phyloP scores from a whole-genome alignment of 2,329 filamentous ascomycete species.

The Didymellaceae sp. region DNA sequence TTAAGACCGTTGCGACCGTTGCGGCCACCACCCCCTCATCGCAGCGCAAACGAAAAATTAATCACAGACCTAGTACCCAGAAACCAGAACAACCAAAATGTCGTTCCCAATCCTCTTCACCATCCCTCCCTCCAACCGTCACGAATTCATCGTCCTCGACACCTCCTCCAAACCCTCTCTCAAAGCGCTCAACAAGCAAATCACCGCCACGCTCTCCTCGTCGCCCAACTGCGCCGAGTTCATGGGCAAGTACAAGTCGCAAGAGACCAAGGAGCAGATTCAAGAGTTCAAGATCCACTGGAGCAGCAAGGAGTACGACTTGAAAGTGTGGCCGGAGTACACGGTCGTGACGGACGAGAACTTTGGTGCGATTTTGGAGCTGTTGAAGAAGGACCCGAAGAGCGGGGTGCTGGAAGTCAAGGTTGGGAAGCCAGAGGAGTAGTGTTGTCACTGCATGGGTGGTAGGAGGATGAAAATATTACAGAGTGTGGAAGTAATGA shows the following conservation, averaged over 20 bases:
- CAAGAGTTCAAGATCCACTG: constrained; percentile 43
- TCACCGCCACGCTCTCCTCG: constrained; percentile 29
- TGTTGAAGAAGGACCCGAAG: constrained; percentile 32
- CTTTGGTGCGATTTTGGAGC: constrained; percentile 34
- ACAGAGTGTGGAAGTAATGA: constrained; percentile 1
- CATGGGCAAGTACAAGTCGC: constrained; percentile 36
- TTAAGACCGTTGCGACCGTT: too few species aligned
- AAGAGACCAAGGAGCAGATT: constrained; percentile 33
- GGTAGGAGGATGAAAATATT: background rate
- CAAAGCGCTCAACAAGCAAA: constrained; percentile 42
- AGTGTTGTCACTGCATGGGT: background rate
- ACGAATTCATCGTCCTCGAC: constrained; percentile 43
- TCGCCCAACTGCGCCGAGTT: constrained; percentile 41
- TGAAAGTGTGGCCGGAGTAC: constrained; percentile 44
- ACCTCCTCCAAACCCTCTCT: constrained; percentile 27
- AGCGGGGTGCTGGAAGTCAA: constrained; percentile 45
- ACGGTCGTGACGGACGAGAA: constrained; percentile 45
- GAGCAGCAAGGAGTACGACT: constrained; percentile 35
- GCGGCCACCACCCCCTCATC: background rate
- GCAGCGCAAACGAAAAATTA: background rate
- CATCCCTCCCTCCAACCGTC: constrained; percentile 40
- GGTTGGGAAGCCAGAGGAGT: constrained; percentile 36
- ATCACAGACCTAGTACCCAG: background rate
- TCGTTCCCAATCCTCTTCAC: constrained; percentile 45
- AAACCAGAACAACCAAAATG: constrained; percentile 13